These are phyloP conservation scores for Akanthomyces uredinophilus DNA, from an alignment of 2,329 filamentous ascomycete species.

Conservation along the genomic window DNA sequence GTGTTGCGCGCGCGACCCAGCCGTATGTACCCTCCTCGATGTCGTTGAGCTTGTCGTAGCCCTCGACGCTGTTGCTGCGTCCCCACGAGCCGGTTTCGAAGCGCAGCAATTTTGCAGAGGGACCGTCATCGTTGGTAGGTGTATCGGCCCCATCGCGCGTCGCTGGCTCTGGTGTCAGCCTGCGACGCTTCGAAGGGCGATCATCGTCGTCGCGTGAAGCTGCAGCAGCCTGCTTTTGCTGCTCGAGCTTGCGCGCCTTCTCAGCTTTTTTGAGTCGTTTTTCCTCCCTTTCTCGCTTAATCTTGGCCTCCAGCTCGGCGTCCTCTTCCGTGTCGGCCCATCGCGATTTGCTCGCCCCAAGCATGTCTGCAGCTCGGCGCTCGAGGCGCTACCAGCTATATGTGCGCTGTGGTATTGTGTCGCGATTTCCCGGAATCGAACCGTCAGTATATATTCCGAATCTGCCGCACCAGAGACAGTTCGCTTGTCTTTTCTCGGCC, in stretches of 20 bases:
- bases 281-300: constrained; percentile 79
- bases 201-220: constrained; percentile 28
- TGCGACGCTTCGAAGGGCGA: constrained; percentile 58
- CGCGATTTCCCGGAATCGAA: not conserved
- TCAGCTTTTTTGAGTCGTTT: constrained; percentile 80
- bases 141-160: constrained; percentile 19
- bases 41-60: constrained; percentile 89
- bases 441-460: not conserved
- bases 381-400: constrained; percentile 7
- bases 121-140: constrained; percentile 18
- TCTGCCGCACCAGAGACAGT: not conserved
- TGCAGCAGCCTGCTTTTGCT: constrained; percentile 29
- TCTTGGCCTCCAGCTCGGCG: constrained; percentile 63
- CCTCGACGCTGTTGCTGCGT: constrained; percentile 69
- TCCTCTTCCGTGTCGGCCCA: constrained; percentile 88
- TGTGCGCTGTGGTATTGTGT: constrained; percentile 1
- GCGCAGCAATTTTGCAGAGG: constrained; percentile 56
- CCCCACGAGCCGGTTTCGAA: constrained; percentile 67
- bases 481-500: not conserved
- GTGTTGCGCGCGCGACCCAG: constrained; percentile 80
- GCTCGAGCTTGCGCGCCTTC: constrained; percentile 66
- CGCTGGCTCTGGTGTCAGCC: constrained; percentile 43
- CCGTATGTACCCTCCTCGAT: constrained; percentile 98
- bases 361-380: constrained; percentile 39
- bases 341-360: constrained; percentile 63